A percentile compares a stretch with the other conserved stretches of the same genome.
These are phyloP conservation scores for Castanea sativa DNA, from an alignment of 306 rosid species.

Conservation along the genomic window DNA sequence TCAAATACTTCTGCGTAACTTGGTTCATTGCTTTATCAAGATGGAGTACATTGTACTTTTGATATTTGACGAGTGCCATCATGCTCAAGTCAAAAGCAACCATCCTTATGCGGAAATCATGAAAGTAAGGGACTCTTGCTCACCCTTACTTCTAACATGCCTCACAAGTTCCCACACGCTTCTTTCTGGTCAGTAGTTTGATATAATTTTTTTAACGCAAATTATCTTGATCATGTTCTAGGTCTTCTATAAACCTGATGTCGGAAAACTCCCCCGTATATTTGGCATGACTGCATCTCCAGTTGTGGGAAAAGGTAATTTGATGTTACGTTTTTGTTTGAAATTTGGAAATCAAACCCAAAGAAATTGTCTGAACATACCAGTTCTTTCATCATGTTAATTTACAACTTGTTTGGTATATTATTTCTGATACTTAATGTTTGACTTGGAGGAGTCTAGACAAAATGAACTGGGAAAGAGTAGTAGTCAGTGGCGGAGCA, in stretches of 20 bases:
- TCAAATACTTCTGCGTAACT: conserved; percentile 54
- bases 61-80: conserved; percentile 98
- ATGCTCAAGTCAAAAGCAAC: conserved; percentile 83
- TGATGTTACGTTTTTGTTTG: background rate
- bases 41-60: conserved; percentile 81
- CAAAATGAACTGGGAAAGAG: background rate
- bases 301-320: conserved; percentile 87
- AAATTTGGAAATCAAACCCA: conserved; percentile 3
- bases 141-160: conserved; percentile 12
- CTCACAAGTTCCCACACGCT: conserved; percentile 8
- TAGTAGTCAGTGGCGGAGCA: too few relatives aligned
- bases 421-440: background rate
- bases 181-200: conserved; percentile 12
- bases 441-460: background rate
- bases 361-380: background rate
- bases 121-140: conserved; percentile 60
- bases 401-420: background rate
- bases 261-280: conserved; percentile 67
- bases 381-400: conserved; percentile 5
- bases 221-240: conserved; percentile 31
- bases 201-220: conserved; percentile 6
- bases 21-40: conserved; percentile 72
- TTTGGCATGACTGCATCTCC: conserved; percentile 99
- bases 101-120: conserved; percentile 89
- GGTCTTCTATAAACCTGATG: conserved; percentile 51